These are phyloP conservation scores for Akanthomyces dipterigenus DNA, from an alignment of 2,329 filamentous ascomycete species.

Conservation along the genomic window DNA sequence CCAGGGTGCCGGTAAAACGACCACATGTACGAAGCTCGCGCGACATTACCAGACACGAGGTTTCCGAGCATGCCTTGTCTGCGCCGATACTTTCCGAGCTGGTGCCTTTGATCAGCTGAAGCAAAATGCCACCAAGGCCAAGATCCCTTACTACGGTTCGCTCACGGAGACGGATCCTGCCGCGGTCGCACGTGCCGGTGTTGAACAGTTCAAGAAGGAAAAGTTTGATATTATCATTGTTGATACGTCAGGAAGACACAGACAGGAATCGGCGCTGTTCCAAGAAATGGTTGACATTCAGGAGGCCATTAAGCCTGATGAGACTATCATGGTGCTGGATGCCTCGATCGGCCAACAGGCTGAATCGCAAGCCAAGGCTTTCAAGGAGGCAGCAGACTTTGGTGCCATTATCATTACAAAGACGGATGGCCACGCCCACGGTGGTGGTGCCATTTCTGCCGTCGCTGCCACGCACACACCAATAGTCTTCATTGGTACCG, in stretches of 20 bases:
- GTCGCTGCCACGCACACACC: conserved; percentile 94
- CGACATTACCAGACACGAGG: conserved; percentile 90
- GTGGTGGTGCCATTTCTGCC: conserved; percentile 94
- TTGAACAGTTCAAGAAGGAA: conserved; percentile 99
- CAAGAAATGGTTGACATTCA: conserved; percentile 98
- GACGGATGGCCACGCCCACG: conserved; percentile 90
- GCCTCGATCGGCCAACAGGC: conserved; percentile 94
- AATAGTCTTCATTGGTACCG: conserved; percentile 96
- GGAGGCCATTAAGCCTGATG: conserved; percentile 74
- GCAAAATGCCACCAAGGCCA: conserved; percentile 97
- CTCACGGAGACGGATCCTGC: conserved; percentile 95
- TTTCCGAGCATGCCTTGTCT: conserved; percentile 89
- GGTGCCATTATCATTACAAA: conserved; percentile 99
- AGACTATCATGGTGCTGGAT: conserved; percentile 98
- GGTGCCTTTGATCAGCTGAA: conserved; percentile 98
- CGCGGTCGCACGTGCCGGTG: conserved; percentile 87
- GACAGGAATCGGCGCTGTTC: conserved; percentile 91
- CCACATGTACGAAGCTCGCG: conserved; percentile 94
- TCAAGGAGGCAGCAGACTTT: conserved; percentile 96
- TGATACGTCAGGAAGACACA: conserved; percentile 90
- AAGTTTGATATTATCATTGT: conserved; percentile 98
- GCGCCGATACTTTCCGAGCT: conserved; percentile 96
- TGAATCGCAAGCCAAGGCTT: conserved; percentile 88
- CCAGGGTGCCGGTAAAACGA: conserved; percentile 96
- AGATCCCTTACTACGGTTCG: conserved; percentile 97